A percentile compares a stretch with the other conserved stretches of the same genome.
Evolutionary conservation across 805 yeast species (phyloP).

Genomic region (Spathaspora boniae): DNA sequence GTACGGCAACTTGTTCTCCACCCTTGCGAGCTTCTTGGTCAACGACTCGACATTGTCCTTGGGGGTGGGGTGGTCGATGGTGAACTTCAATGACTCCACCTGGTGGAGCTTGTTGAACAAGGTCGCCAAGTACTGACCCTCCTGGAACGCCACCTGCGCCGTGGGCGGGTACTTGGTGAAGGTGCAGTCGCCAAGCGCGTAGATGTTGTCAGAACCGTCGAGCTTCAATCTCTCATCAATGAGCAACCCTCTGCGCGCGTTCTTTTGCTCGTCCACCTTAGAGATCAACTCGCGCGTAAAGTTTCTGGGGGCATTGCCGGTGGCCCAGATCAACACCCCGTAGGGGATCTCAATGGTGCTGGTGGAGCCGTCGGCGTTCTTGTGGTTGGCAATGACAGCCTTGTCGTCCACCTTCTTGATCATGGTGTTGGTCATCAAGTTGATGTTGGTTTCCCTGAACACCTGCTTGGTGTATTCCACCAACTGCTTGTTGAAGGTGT

Average conservation of each 20-base stretch:
- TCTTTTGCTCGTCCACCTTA: conserved; percentile 70
- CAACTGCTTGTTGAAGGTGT: conserved; percentile 65
- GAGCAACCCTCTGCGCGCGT: conserved; percentile 86
- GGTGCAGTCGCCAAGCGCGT: conserved; percentile 94
- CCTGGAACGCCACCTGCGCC: conserved; percentile 96
- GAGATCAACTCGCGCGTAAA: conserved; percentile 64
- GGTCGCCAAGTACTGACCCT: conserved; percentile 77
- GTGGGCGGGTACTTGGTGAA: conserved; percentile 90
- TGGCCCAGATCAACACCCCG: conserved; percentile 95
- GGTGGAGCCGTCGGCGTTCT: conserved; percentile 63
- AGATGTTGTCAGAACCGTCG: conserved; percentile 79
- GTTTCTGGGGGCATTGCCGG: conserved; percentile 90
- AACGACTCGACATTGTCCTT: conserved; percentile 43
- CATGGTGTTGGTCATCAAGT: conserved; percentile 79
- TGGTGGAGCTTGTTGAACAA: conserved; percentile 64
- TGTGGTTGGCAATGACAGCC: conserved; percentile 66
- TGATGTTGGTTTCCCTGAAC: conserved; percentile 63
- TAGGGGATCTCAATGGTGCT: conserved; percentile 68
- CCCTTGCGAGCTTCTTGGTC: conserved; percentile 43
- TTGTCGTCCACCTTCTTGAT: conserved; percentile 78
- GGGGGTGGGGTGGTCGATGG: conserved; percentile 36
- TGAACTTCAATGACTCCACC: conserved; percentile 54
- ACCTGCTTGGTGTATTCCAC: conserved; percentile 78
- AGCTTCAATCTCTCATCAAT: conserved; percentile 80
- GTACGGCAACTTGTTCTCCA: conserved; percentile 46